A percentile compares a stretch with the other conserved stretches of the same genome.
phyloP scores from a whole-genome alignment of 2,329 filamentous ascomycete species.

The Paramyrothecium roridum region DNA sequence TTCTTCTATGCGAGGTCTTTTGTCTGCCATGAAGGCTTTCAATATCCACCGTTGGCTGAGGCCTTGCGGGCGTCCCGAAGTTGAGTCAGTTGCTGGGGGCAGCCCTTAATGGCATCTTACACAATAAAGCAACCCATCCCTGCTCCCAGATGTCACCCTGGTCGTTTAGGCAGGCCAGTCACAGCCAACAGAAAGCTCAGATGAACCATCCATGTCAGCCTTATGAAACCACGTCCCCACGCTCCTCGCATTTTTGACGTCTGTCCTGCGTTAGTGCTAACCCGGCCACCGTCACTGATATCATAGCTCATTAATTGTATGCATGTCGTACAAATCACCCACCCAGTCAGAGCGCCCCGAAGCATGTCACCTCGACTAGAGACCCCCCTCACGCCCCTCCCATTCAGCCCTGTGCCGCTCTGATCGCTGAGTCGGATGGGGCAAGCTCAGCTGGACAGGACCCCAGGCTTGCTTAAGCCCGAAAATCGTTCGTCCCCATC shows the following conservation, averaged over 20 bases:
- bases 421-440: not conserved
- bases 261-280: not conserved
- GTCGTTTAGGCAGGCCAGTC: not conserved
- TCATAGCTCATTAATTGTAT: not conserved
- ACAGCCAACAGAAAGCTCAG: conserved; percentile 7
- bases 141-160: not conserved
- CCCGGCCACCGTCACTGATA: not conserved
- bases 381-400: not conserved
- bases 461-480: not conserved
- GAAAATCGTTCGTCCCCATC: not conserved
- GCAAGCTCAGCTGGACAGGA: not conserved
- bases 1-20: no score
- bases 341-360: not conserved
- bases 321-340: not conserved
- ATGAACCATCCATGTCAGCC: conserved; percentile 18
- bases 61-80: no score
- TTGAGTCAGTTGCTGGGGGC: no score
- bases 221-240: conserved; percentile 12
- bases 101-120: no score
- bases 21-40: no score
- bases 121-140: no score
- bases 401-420: not conserved
- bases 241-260: not conserved
- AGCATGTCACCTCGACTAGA: not conserved
- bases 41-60: no score